Evolutionary conservation across 805 yeast species (phyloP).

Genomic region (Ogataea siamensis): DNA sequence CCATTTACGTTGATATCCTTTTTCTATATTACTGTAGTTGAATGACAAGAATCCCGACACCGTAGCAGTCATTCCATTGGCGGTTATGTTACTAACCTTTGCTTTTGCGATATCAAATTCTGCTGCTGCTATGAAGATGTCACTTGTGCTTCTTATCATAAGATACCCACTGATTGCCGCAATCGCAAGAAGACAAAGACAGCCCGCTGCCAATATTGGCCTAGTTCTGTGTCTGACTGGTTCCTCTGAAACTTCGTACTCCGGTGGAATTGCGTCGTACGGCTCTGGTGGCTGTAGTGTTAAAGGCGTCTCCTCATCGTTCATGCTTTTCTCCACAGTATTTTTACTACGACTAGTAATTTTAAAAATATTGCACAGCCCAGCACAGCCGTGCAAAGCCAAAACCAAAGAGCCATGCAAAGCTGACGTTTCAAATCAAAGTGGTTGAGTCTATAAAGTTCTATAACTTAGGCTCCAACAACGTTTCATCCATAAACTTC

Average conservation of each 20-base stretch:
- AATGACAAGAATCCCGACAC: neutral
- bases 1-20: neutral
- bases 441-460: too few relatives aligned
- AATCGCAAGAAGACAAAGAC: too few relatives aligned
- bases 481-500: conserved; percentile 25
- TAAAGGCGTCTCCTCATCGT: conserved; percentile 8
- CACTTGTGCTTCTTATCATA: neutral
- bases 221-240: too few relatives aligned
- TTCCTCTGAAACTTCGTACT: too few relatives aligned
- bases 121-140: neutral
- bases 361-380: too few relatives aligned
- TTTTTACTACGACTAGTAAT: too few relatives aligned
- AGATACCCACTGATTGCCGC: neutral
- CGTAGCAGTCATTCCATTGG: neutral
- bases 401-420: neutral
- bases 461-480: conserved; percentile 24
- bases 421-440: neutral
- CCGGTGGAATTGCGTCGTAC: neutral
- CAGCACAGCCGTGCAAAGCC: too few relatives aligned
- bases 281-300: conserved; percentile 3
- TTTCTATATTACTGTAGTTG: neutral
- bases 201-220: too few relatives aligned
- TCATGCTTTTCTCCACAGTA: conserved; percentile 4
- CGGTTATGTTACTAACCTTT: neutral
- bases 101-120: neutral